phyloP scores from a whole-genome alignment of 345 rosid genomes.

The Mercurialis annua region DNA sequence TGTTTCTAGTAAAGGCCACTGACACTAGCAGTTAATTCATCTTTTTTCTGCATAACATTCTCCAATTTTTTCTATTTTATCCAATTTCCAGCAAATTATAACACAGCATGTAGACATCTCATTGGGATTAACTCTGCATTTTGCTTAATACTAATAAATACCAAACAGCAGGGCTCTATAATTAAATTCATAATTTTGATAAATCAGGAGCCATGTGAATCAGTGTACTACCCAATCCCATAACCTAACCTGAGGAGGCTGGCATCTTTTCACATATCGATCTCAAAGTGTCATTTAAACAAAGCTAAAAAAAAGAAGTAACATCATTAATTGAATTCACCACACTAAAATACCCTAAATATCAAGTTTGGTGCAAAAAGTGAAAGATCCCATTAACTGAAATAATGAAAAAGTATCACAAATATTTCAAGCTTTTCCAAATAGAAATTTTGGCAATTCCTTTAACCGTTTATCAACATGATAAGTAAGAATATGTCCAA shows the following conservation, averaged over 20 bases:
- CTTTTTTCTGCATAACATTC: neutral
- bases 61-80: neutral
- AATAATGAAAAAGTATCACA: neutral
- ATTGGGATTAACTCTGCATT: neutral
- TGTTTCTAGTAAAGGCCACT: neutral
- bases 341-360: neutral
- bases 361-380: slow-evolving; percentile 10
- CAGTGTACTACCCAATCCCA: slow-evolving; percentile 17
- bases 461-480: neutral
- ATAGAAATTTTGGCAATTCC: neutral
- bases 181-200: neutral
- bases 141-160: slow-evolving; percentile 3
- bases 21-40: no score
- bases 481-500: neutral
- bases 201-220: slow-evolving; percentile 8
- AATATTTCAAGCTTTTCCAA: neutral
- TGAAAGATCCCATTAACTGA: slow-evolving; percentile 1
- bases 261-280: slow-evolving; percentile 8
- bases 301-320: neutral
- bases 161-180: slow-evolving; percentile 7
- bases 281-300: neutral
- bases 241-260: slow-evolving; percentile 10
- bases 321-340: slow-evolving; percentile 12
- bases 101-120: neutral
- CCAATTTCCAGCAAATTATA: neutral